Percentiles rank a stretch among this genome's conserved stretches.
These are phyloP conservation scores for Ogataea kodamae DNA, from an alignment of 805 yeast genomes.

Conservation along the genomic window DNA sequence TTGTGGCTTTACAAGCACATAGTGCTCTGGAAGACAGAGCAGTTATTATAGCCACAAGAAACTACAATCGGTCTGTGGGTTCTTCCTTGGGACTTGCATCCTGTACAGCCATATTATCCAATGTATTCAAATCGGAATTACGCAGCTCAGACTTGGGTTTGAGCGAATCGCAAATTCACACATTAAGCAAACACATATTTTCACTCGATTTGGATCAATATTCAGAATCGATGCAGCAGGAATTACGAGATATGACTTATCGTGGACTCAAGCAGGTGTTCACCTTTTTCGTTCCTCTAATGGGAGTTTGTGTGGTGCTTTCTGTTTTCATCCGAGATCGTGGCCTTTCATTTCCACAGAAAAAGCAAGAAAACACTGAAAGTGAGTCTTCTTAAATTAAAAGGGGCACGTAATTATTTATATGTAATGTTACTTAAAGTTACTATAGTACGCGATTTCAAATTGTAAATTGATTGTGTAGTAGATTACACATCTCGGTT, in stretches of 20 bases:
- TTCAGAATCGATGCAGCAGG: constrained; percentile 20
- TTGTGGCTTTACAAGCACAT: constrained; percentile 55
- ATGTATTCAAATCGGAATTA: constrained; percentile 21
- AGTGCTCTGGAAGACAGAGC: constrained; percentile 51
- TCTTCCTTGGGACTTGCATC: constrained; percentile 60
- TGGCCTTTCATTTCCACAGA: constrained; percentile 28
- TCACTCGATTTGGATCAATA: constrained; percentile 28
- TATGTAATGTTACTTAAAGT: no score
- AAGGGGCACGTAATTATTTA: no score
- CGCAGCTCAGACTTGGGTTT: constrained; percentile 11
- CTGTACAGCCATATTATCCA: constrained; percentile 29
- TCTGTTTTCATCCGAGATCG: constrained; percentile 37
- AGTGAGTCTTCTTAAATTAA: no score
- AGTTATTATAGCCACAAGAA: constrained; percentile 54
- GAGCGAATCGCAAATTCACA: constrained; percentile 10
- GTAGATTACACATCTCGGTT: no score
- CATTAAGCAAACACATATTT: constrained; percentile 32
- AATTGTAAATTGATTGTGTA: no score
- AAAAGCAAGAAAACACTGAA: no score
- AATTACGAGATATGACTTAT: constrained; percentile 29
- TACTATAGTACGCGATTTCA: no score
- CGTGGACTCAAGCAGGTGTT: constrained; percentile 33
- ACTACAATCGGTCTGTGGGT: constrained; percentile 55
- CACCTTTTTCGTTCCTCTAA: constrained; percentile 35
- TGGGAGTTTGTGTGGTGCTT: constrained; percentile 33